phyloP scores from a whole-genome alignment of 2,329 filamentous ascomycete species.

The Didymella arachidicola region DNA sequence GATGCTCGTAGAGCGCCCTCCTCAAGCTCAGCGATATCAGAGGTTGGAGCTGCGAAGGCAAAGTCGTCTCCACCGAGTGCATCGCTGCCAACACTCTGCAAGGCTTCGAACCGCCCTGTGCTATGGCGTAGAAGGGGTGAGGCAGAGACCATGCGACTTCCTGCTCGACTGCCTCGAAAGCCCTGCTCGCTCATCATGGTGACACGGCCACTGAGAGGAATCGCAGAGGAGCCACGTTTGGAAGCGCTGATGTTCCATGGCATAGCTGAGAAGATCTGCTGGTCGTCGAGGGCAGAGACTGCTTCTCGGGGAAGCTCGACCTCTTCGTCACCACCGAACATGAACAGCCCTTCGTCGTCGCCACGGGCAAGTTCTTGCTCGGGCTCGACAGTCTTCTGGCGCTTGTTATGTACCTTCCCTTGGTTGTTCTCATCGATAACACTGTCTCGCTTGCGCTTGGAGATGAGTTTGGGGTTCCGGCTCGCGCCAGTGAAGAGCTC shows the following conservation, averaged over 20 bases:
- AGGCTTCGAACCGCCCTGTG: conserved; percentile 43
- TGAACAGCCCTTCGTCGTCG: conserved; percentile 44
- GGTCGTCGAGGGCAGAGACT: conserved; percentile 70
- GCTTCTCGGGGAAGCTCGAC: conserved; percentile 76
- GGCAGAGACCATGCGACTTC: conserved; percentile 64
- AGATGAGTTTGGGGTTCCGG: conserved; percentile 31
- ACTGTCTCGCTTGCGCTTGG: conserved; percentile 48
- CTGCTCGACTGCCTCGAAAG: conserved; percentile 44
- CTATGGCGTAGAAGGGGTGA: conserved; percentile 67
- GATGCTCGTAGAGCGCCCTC: conserved; percentile 18
- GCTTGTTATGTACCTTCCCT: conserved; percentile 44
- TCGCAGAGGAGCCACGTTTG: conserved; percentile 58
- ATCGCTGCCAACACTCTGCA: conserved; percentile 43
- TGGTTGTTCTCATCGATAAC: conserved; percentile 47
- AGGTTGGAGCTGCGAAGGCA: conserved; percentile 27
- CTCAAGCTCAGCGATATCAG: conserved; percentile 24
- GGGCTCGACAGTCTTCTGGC: conserved; percentile 41
- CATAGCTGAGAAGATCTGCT: conserved; percentile 69
- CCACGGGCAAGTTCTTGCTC: conserved; percentile 48
- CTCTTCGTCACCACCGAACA: conserved; percentile 55
- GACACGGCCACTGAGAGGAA: conserved; percentile 53
- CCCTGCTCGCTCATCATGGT: conserved; percentile 49
- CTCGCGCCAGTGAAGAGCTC: conserved; percentile 55
- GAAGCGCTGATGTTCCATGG: conserved; percentile 72
- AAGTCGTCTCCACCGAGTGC: conserved; percentile 33